Conservation (phyloP, 2,329 filamentous ascomycete genomes). For the Colletotrichum sp. region DNA sequence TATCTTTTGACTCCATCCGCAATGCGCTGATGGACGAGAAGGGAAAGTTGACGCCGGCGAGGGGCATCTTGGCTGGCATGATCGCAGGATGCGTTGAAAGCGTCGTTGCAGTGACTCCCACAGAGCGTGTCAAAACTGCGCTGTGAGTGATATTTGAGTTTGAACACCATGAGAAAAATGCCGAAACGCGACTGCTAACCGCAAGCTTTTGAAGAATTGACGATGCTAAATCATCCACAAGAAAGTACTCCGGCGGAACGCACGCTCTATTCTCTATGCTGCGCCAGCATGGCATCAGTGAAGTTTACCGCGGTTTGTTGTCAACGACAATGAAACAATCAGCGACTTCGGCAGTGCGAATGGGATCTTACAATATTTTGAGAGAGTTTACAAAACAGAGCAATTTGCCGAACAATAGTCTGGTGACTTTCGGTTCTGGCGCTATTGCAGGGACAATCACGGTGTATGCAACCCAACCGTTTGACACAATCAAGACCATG, state of each 20-base stretch:
- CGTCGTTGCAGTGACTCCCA: constrained; percentile 70
- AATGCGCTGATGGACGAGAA: constrained; percentile 59
- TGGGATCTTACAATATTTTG: constrained; percentile 54
- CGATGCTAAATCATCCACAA: constrained; percentile 34
- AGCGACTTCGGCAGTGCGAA: constrained; percentile 49
- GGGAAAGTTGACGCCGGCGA: constrained; percentile 57
- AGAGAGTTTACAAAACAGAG: constrained; percentile 34
- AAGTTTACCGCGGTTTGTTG: constrained; percentile 48
- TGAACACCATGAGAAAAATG: neutral
- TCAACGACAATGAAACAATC: constrained; percentile 54
- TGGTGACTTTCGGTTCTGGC: constrained; percentile 65
- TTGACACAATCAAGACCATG: constrained; percentile 68
- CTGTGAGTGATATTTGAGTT: constrained; percentile 36
- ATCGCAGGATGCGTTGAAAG: constrained; percentile 65
- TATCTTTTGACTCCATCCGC: constrained; percentile 71
- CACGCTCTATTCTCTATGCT: constrained; percentile 39
- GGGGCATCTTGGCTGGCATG: constrained; percentile 70
- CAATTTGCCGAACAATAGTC: constrained; percentile 22
- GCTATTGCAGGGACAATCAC: constrained; percentile 65
- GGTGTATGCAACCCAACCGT: constrained; percentile 63
- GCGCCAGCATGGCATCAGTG: constrained; percentile 42
- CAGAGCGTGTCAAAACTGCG: constrained; percentile 72
- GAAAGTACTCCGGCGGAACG: constrained; percentile 31
- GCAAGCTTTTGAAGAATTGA: constrained; percentile 31
- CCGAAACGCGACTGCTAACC: neutral